Conservation (phyloP, 2,329 filamentous ascomycete genomes). For the Diaporthe longicolla region DNA sequence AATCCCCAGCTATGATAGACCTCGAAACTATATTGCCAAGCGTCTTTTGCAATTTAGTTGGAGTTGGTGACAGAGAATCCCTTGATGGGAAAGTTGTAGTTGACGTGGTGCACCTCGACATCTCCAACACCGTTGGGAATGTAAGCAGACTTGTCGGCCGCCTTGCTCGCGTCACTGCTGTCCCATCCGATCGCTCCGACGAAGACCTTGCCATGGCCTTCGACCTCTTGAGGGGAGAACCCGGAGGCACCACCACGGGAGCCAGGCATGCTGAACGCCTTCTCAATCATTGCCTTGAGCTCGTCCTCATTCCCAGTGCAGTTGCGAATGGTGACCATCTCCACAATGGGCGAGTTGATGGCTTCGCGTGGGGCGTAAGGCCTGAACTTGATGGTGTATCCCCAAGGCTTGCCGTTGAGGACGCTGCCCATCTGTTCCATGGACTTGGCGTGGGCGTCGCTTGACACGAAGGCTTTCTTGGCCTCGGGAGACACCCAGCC, state of each 20-base stretch:
- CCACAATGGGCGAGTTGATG: constrained; percentile 48
- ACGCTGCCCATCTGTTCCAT: constrained; percentile 44
- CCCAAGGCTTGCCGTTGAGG: constrained; percentile 45
- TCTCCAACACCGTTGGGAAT: constrained; percentile 35
- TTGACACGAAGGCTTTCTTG: constrained; percentile 44
- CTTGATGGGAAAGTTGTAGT: constrained; percentile 50
- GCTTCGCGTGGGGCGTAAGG: constrained; percentile 49
- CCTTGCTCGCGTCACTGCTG: constrained; percentile 46
- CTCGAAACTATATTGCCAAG: too few relatives aligned
- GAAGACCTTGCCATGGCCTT: constrained; percentile 46
- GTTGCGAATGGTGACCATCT: constrained; percentile 62
- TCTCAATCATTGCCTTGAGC: constrained; percentile 45
- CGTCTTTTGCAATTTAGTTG: neutral
- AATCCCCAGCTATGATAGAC: neutral
- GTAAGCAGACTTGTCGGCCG: constrained; percentile 43
- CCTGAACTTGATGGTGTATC: constrained; percentile 47
- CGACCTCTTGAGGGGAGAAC: constrained; percentile 42
- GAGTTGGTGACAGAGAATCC: constrained; percentile 44
- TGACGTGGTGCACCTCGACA: constrained; percentile 47
- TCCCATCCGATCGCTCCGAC: constrained; percentile 48
- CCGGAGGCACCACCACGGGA: constrained; percentile 48
- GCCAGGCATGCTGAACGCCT: constrained; percentile 44
- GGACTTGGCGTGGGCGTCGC: constrained; percentile 43
- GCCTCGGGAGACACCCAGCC: constrained; percentile 47
- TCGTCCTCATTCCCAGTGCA: constrained; percentile 53